phyloP scores from a whole-genome alignment of 768 basidiomycete genomes.

The Tricholoma terreum region DNA sequence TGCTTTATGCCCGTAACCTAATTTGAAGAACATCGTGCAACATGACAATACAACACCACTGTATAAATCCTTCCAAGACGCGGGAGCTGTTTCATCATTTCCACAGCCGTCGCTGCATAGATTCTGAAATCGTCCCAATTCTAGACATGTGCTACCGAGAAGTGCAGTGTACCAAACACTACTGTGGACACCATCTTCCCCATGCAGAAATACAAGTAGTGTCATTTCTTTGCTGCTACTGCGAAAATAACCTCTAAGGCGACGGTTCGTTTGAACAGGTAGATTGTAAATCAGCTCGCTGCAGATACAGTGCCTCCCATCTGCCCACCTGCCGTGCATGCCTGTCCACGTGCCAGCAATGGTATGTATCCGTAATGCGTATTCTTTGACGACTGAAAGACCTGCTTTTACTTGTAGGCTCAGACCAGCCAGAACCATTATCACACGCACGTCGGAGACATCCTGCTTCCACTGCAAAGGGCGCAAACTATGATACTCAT shows the following conservation, averaged over 20 bases:
- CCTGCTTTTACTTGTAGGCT: slow-evolving; percentile 3
- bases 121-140: background rate
- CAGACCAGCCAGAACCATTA: slow-evolving; percentile 9
- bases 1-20: background rate
- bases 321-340: slow-evolving; percentile 7
- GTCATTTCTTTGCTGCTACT: background rate
- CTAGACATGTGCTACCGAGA: slow-evolving; percentile 15
- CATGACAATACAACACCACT: background rate
- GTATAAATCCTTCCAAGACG: background rate
- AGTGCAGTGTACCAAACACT: slow-evolving; percentile 11
- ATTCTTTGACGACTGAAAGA: background rate
- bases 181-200: slow-evolving; percentile 12
- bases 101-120: background rate
- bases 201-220: slow-evolving; percentile 3
- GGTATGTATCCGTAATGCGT: slow-evolving; percentile 2
- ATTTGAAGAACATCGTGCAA: background rate
- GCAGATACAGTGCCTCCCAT: slow-evolving; percentile 14
- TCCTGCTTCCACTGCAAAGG: slow-evolving; percentile 4
- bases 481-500: background rate
- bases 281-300: slow-evolving; percentile 12
- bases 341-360: slow-evolving; percentile 11
- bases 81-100: background rate
- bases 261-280: slow-evolving; percentile 1
- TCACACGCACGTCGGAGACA: background rate
- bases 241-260: background rate